phyloP scores from a whole-genome alignment of 768 basidiomycete species.

The Chalciporus chontae region DNA sequence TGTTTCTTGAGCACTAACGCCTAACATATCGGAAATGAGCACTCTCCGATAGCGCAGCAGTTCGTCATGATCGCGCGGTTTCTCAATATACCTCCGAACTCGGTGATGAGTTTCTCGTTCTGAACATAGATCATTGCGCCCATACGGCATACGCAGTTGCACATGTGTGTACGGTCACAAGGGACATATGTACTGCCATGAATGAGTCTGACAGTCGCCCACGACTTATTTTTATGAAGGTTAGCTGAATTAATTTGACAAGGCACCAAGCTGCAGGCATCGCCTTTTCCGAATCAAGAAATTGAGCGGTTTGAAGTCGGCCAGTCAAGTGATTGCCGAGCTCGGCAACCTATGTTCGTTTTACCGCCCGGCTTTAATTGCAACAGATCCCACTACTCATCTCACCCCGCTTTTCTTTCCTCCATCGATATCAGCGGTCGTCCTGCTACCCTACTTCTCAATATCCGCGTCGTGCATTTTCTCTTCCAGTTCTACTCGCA shows the following conservation, averaged over 20 bases:
- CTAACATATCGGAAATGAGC: neutral
- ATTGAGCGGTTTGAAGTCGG: constrained; percentile 34
- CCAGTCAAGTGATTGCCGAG: constrained; percentile 35
- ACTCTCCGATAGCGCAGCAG: neutral
- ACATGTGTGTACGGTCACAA: constrained; percentile 21
- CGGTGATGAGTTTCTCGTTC: neutral
- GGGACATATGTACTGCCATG: constrained; percentile 17
- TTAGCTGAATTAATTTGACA: constrained; percentile 21
- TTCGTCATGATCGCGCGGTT: neutral
- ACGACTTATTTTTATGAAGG: constrained; percentile 1
- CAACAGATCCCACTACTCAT: constrained; percentile 36
- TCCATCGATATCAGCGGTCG: constrained; percentile 28
- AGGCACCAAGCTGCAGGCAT: constrained; percentile 21
- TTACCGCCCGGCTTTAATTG: constrained; percentile 39
- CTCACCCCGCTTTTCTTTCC: constrained; percentile 28
- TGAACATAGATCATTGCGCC: constrained; percentile 23
- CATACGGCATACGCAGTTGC: constrained; percentile 7
- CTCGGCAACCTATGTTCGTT: constrained; percentile 36
- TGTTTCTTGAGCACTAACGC: neutral
- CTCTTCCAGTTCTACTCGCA: neutral
- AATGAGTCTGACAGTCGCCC: constrained; percentile 15
- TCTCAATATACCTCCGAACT: neutral
- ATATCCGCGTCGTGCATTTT: constrained; percentile 2
- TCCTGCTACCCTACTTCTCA: constrained; percentile 13
- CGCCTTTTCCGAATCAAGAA: constrained; percentile 24